These are phyloP conservation scores for Phialophora chinensis DNA, from an alignment of 2,329 filamentous ascomycete species.

Conservation along the genomic window DNA sequence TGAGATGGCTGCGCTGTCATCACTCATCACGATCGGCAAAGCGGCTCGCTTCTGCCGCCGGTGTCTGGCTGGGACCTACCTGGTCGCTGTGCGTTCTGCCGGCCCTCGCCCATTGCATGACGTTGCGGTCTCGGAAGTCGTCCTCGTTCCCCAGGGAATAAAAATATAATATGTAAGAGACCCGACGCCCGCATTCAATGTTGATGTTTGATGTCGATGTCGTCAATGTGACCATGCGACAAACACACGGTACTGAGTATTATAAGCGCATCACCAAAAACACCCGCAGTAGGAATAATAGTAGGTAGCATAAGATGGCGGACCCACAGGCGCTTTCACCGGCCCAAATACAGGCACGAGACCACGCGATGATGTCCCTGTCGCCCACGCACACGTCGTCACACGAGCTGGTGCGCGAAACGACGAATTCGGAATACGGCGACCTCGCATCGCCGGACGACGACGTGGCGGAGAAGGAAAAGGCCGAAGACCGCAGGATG, in stretches of 20 bases:
- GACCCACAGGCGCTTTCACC: not conserved
- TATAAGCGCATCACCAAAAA: not conserved
- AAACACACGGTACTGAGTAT: not conserved
- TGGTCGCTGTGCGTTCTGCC: not conserved
- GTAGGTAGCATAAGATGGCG: not conserved
- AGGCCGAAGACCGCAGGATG: not conserved
- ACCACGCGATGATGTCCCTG: conserved; percentile 12
- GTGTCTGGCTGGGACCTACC: no score
- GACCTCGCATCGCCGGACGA: conserved; percentile 15
- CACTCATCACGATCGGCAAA: not conserved
- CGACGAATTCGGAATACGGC: conserved; percentile 19
- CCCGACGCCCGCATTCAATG: no score
- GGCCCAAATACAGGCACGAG: not conserved
- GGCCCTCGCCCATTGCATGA: not conserved
- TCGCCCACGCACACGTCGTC: conserved; percentile 3
- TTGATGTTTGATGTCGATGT: not conserved
- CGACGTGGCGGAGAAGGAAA: conserved; percentile 15
- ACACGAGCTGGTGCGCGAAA: conserved; percentile 7
- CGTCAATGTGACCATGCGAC: not conserved
- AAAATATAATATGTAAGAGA: not conserved
- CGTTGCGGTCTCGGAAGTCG: not conserved
- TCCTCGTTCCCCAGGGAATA: not conserved
- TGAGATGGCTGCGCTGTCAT: not conserved
- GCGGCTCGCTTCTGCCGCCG: not conserved
- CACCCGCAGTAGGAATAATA: not conserved